A percentile compares a stretch with the other conserved stretches of the same genome.
Evolutionary conservation across 371 early-diverging fungal genomes (phyloP).

Genomic region (Actinomortierella ambigua): DNA sequence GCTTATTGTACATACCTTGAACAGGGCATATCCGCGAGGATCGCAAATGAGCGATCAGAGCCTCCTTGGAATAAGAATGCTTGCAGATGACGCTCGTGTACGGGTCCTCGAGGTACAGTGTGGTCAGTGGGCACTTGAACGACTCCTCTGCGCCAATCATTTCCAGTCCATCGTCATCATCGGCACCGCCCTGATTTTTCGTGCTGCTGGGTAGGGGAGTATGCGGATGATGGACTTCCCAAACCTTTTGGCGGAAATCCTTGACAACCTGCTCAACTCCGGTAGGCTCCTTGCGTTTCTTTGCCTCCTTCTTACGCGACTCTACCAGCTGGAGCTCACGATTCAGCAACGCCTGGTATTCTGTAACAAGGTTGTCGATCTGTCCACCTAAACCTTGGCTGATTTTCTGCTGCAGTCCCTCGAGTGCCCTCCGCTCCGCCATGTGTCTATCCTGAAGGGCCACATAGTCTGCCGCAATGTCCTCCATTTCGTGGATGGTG

Average conservation of each 20-base stretch:
- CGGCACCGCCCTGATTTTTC: constrained; percentile 8
- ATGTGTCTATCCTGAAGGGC: constrained; percentile 22
- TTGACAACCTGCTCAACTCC: constrained; percentile 17
- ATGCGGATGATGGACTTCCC: constrained; percentile 35
- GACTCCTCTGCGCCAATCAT: constrained; percentile 16
- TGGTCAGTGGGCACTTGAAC: constrained; percentile 41
- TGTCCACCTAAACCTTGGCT: constrained; percentile 11
- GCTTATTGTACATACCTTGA: constrained; percentile 22
- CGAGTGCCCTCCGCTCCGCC: constrained; percentile 22
- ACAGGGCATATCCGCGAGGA: constrained; percentile 32
- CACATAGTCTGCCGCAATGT: constrained; percentile 7
- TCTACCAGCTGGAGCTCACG: constrained; percentile 18
- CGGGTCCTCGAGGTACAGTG: constrained; percentile 35
- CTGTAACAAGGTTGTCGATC: constrained; percentile 4
- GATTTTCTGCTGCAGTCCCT: constrained; percentile 11
- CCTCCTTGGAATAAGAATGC: constrained; percentile 37
- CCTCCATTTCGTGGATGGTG: constrained; percentile 30
- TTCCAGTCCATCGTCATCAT: constrained; percentile 41
- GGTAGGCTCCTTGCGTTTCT: constrained; percentile 9
- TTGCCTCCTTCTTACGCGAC: constrained; percentile 21
- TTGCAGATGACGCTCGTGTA: constrained; percentile 39
- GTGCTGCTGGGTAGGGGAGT: constrained; percentile 16
- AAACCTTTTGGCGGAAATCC: constrained; percentile 29
- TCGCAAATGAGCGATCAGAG: constrained; percentile 19
- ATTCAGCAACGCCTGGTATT: constrained; percentile 18